Percentiles rank a stretch among this genome's conserved stretches.
These are phyloP conservation scores for Citrus hindsii DNA, from an alignment of 345 rosid genomes.

Conservation along the genomic window DNA sequence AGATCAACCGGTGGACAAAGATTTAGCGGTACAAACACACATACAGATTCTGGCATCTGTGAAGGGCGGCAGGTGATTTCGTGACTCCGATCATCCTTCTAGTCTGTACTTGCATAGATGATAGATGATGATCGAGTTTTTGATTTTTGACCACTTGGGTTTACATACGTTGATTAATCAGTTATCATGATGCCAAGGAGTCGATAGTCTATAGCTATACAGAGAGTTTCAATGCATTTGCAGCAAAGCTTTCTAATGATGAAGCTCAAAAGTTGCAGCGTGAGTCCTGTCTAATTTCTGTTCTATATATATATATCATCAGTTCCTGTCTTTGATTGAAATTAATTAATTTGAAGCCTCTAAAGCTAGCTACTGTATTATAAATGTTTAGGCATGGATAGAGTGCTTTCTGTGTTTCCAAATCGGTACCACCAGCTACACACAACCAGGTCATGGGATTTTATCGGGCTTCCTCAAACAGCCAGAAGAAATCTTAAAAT, in stretches of 20 bases:
- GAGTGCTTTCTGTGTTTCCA: constrained; percentile 52
- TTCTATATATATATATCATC: not conserved
- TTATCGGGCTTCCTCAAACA: constrained; percentile 67
- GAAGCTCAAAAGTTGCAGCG: constrained; percentile 62
- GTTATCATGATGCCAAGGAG: constrained; percentile 54
- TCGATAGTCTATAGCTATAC: constrained; percentile 76
- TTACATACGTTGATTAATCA: constrained; percentile 16
- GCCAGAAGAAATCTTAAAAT: constrained; percentile 56
- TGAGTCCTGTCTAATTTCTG: constrained; percentile 7
- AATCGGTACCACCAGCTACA: constrained; percentile 69
- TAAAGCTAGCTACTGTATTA: not conserved
- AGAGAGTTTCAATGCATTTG: constrained; percentile 85
- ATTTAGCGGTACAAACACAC: constrained; percentile 24
- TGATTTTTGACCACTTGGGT: not conserved
- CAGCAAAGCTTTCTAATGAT: constrained; percentile 62
- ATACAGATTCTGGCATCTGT: constrained; percentile 37
- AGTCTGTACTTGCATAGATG: not conserved
- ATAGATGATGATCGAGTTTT: not conserved
- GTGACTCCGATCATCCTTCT: not conserved
- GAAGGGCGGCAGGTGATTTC: constrained; percentile 42
- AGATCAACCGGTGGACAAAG: constrained; percentile 21
- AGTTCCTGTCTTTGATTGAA: not conserved
- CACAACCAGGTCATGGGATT: constrained; percentile 93
- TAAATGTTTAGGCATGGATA: constrained; percentile 44
- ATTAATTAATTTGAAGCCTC: not conserved